These are phyloP conservation scores for Dioscorea dumetorum DNA, from an alignment of 106 monocot genomes.

Conservation along the genomic window DNA sequence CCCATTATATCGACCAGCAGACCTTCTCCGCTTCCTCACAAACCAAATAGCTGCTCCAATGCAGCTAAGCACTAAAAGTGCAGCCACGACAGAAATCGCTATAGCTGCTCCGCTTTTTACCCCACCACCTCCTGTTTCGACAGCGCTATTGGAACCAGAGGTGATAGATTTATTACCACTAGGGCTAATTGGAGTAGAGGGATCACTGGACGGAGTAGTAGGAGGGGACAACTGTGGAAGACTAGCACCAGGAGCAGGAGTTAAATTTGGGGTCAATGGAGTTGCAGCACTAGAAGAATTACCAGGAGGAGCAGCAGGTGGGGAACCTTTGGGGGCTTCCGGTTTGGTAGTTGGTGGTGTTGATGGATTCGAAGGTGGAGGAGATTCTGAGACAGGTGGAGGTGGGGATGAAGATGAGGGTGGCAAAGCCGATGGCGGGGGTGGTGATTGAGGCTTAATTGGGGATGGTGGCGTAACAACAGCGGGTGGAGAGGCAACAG, in stretches of 20 bases:
- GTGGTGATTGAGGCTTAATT: neutral
- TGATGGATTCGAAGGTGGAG: slow-evolving; percentile 5
- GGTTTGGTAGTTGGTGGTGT: slow-evolving; percentile 9
- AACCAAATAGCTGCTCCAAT: slow-evolving; percentile 41
- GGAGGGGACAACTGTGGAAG: slow-evolving; percentile 14
- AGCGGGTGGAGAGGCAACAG: neutral
- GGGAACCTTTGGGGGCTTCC: neutral
- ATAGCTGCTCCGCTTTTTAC: slow-evolving; percentile 9
- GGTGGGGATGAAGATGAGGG: neutral
- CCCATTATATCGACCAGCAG: slow-evolving; percentile 21
- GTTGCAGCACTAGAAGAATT: slow-evolving; percentile 9
- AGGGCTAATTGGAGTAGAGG: slow-evolving; percentile 2
- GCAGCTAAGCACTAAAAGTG: slow-evolving; percentile 32
- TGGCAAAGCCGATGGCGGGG: neutral
- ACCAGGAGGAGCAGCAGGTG: slow-evolving; percentile 5
- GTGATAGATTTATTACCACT: slow-evolving; percentile 10
- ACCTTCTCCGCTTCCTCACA: slow-evolving; percentile 31
- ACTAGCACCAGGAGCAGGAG: slow-evolving; percentile 1
- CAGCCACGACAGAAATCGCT: slow-evolving; percentile 19
- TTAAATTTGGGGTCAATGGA: slow-evolving; percentile 4
- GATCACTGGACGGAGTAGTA: neutral
- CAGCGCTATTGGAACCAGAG: neutral
- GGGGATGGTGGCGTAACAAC: neutral
- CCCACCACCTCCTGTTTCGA: slow-evolving; percentile 12
- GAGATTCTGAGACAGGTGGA: no score